Evolutionary conservation across 345 rosid species (phyloP), one percentile per base, ranked within the genome.

Genomic region (Salix caprea): DNA sequence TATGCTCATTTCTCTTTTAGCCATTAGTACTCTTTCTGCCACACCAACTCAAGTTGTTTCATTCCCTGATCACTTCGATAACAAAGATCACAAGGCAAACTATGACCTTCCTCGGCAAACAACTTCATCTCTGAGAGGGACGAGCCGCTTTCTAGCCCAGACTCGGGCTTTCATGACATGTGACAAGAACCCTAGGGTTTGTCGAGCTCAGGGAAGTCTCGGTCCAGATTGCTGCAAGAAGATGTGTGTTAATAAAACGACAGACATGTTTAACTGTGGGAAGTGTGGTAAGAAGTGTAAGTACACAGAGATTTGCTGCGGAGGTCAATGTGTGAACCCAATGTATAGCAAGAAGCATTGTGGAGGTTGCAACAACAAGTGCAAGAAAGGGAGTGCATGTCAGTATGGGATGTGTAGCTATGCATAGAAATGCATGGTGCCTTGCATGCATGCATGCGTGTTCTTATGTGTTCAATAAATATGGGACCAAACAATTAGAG

Each of bases 191-290:
- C 82, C 92, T 26, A 86, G 80, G 62, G 74, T 86, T 24, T 90
- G 94, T 48, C 88, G 84, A 7, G 76, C 48, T 18, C 82, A 77
- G 73, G 90, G 90, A 7, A 89, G 92, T 69, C 77, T 84, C 0
- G 92, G 92, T 18, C 87, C 87, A 16, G 77, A 83, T 61, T 89
- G 94, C 78, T 90, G 94, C 79, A 83, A 84, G 78, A 89, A 84
- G 73, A 86, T 39, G 64, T 90, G 94, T 34, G 92, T 90, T 28
- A 81, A 87, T 26, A 67, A 86, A 28, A 18, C 11, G 34, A 85
- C 75, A n/a, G 87, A 89, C 76, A 60, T 70, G 46, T 13, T 79
- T 12, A 89, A 86, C 42, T 89, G 94, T 50, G 91, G 92, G 16
- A 77, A 7, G 71, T 91, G 94, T 56, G 94, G 94, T 1, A 83